phyloP scores from a whole-genome alignment of 1,284 basidiomycete species.

The Sporisorium graminicola region DNA sequence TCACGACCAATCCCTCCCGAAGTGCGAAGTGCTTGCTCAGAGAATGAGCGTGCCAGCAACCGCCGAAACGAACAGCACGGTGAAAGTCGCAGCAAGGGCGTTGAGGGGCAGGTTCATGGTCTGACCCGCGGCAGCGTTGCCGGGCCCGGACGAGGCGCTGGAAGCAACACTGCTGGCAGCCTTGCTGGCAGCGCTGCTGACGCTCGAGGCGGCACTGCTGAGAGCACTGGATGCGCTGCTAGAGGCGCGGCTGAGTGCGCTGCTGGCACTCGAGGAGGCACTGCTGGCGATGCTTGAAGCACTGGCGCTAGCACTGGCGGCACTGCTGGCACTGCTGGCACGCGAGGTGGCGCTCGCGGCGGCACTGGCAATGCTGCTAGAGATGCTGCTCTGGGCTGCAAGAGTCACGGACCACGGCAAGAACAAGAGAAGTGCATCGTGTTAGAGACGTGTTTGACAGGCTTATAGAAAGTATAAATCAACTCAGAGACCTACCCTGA shows the following conservation, averaged over 20 bases:
- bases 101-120: conserved; percentile 5
- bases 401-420: no score
- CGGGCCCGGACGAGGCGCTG: background rate
- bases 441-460: background rate
- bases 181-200: background rate
- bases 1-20: no score
- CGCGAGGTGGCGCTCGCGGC: no score
- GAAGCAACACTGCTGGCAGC: background rate
- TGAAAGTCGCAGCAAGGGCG: conserved; percentile 10
- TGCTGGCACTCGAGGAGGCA: background rate
- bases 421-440: no score
- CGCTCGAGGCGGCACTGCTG: background rate
- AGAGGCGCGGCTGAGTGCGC: no score
- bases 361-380: no score
- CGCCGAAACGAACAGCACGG: conserved; percentile 20
- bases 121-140: background rate
- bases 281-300: no score
- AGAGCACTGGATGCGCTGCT: background rate
- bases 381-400: no score
- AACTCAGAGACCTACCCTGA: conserved; percentile 26
- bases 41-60: conserved; percentile 32
- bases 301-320: no score
- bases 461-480: background rate
- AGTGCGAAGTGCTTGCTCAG: no score
- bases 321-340: no score